Evolutionary conservation across 306 rosid genomes (phyloP).

Genomic region (Albizia julibrissin): DNA sequence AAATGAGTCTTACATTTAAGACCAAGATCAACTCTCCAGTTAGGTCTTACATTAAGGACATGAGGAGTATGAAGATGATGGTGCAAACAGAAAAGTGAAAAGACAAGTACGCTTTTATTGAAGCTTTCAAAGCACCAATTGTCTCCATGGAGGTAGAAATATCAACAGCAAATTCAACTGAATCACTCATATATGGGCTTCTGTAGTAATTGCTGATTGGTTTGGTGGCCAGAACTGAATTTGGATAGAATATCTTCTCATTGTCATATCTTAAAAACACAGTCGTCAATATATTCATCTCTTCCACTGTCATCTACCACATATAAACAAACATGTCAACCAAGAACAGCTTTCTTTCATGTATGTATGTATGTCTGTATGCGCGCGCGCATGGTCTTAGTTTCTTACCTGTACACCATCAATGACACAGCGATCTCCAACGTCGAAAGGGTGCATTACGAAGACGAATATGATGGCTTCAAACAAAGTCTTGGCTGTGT

Average conservation of each 20-base stretch:
- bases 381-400: too few relatives aligned
- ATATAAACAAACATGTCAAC: not conserved
- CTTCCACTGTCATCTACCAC: constrained; percentile 82
- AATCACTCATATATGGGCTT: constrained; percentile 85
- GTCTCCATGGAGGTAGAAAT: constrained; percentile 73
- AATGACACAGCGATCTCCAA: constrained; percentile 88
- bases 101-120: constrained; percentile 58
- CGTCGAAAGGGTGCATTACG: constrained; percentile 88
- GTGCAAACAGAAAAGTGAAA: not conserved
- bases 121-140: constrained; percentile 62
- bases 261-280: constrained; percentile 78
- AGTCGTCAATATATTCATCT: constrained; percentile 85
- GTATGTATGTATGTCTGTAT: not conserved
- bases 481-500: constrained; percentile 71
- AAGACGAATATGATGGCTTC: constrained; percentile 90
- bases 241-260: constrained; percentile 85
- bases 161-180: constrained; percentile 67
- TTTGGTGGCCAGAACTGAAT: constrained; percentile 73
- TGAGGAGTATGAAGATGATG: not conserved
- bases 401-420: constrained; percentile 81
- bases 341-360: not conserved
- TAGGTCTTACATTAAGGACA: too few relatives aligned
- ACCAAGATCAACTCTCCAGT: too few relatives aligned
- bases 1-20: too few relatives aligned
- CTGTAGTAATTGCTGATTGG: constrained; percentile 86